Evolutionary conservation across 352 stramenopile species (phyloP), one percentile per base, ranked within the genome.

Genomic region (Hyaloperonospora arabidopsidis): DNA sequence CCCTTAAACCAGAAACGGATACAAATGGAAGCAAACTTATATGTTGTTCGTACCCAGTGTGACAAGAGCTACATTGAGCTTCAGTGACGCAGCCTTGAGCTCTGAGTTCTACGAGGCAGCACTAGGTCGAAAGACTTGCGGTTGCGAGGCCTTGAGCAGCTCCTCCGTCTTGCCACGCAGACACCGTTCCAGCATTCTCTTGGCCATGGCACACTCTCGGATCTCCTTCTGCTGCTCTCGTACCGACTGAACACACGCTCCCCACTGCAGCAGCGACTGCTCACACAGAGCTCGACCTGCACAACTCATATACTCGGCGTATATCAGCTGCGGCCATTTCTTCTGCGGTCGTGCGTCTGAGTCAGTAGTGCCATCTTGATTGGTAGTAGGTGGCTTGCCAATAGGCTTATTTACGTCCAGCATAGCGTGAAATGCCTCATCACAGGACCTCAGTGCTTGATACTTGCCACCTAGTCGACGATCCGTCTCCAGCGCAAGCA

Each of bases 171-270:
- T 74, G 45, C 64, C 69, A 25, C 79, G 76, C 28, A 93, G 52
- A 72, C 80, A 90, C 18, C 80, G 83, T 55, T 93, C 80, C 39
- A 93, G 54, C 65, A 89, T 64, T 21, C 63, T 60, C 65, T 86
- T 88, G 34, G 68, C 48, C 32, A 65, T 52, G 34, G 55, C 56
- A 52, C 83, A 93, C 17, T 75, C 65, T 17, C 67, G 46, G 13
- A 81, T 70, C 2, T 71, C 47, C 28, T 63, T 73, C 40, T 75
- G 23, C 19, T 69, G 47, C 23, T 65, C 66, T 49, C 67, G 61
- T 45, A 73, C 62, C 5, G 74, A 61, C n/a, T 78, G 49, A 22
- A 86, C 50, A 54, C 80, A 91, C 13, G 49, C 34, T 43, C 66
- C 70, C 74, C 74, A 89, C 36, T 78, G 61, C 18, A 72, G 46